A percentile compares a stretch with the other conserved stretches of the same genome.
Evolutionary conservation across 2,329 filamentous ascomycete genomes (phyloP).

Genomic region (Domatiomyces globalis): DNA sequence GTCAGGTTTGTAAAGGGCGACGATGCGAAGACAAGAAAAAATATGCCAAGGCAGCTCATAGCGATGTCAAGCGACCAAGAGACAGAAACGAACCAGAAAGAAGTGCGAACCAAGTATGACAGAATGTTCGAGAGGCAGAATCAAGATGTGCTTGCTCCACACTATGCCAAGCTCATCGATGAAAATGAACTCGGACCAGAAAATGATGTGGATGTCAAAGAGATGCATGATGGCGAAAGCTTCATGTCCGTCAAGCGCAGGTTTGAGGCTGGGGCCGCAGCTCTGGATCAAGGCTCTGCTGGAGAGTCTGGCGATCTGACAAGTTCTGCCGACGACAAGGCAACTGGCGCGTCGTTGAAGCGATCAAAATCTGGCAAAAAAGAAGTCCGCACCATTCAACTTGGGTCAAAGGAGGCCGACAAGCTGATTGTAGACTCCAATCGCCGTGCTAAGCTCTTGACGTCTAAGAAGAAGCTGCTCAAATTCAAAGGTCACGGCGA

Average conservation of each 20-base stretch:
- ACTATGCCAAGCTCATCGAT: constrained; percentile 76
- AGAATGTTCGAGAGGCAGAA: constrained; percentile 96
- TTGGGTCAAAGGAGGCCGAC: constrained; percentile 41
- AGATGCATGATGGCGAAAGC: neutral
- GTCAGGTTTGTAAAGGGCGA: constrained; percentile 90
- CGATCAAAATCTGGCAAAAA: constrained; percentile 20
- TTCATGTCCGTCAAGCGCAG: constrained; percentile 83
- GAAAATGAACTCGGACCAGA: constrained; percentile 39
- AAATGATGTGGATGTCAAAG: constrained; percentile 42
- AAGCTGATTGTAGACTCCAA: constrained; percentile 83
- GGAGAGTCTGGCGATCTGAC: constrained; percentile 29
- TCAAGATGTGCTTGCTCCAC: constrained; percentile 85
- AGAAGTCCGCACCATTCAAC: constrained; percentile 21
- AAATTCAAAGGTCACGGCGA: constrained; percentile 78
- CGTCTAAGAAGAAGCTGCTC: constrained; percentile 84
- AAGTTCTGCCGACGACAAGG: neutral
- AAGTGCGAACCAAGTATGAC: constrained; percentile 86
- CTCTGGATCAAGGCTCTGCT: constrained; percentile 25
- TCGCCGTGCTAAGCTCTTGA: constrained; percentile 85
- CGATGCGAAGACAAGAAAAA: constrained; percentile 75
- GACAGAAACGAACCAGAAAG: constrained; percentile 46
- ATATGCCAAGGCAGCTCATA: constrained; percentile 56
- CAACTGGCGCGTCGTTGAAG: neutral
- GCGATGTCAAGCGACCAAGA: constrained; percentile 32
- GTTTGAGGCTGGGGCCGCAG: constrained; percentile 55